These are phyloP conservation scores for Erysimum cheiranthoides DNA, from an alignment of 345 rosid species.

Conservation along the genomic window DNA sequence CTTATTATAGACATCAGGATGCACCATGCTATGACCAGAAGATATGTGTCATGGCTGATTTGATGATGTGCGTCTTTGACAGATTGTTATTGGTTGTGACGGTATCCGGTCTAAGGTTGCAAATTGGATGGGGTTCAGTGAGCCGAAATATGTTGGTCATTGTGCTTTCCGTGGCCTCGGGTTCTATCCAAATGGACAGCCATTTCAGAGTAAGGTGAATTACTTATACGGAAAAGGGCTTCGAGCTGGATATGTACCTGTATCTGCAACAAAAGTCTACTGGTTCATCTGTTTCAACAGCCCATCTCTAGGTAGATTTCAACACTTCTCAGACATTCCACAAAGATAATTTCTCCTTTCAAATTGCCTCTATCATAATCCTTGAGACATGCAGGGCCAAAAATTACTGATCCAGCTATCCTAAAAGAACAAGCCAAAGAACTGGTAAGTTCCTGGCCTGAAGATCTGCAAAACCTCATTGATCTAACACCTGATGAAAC, in stretches of 20 bases:
- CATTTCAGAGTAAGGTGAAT: conserved; percentile 66
- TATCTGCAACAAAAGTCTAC: conserved; percentile 78
- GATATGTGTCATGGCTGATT: background rate
- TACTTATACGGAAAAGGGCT: conserved; percentile 83
- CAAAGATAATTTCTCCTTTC: background rate
- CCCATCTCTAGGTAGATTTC: conserved; percentile 68
- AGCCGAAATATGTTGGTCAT: conserved; percentile 79
- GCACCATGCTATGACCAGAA: conserved; percentile 14
- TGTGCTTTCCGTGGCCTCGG: conserved; percentile 86
- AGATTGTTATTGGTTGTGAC: conserved; percentile 92
- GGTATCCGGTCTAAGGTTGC: conserved; percentile 82
- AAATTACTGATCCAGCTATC: conserved; percentile 63
- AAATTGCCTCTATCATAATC: background rate
- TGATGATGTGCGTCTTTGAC: conserved; percentile 35
- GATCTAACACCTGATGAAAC: conserved; percentile 75
- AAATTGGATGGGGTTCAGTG: conserved; percentile 89
- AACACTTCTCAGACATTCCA: background rate
- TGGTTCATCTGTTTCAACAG: conserved; percentile 95
- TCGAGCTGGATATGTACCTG: conserved; percentile 88
- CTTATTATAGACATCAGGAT: background rate
- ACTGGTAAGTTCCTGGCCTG: conserved; percentile 65
- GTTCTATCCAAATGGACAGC: conserved; percentile 68
- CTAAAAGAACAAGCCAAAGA: conserved; percentile 74
- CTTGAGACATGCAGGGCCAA: conserved; percentile 63
- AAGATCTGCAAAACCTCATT: conserved; percentile 64